phyloP scores from a whole-genome alignment of 768 basidiomycete species.

The Mycena crocata region DNA sequence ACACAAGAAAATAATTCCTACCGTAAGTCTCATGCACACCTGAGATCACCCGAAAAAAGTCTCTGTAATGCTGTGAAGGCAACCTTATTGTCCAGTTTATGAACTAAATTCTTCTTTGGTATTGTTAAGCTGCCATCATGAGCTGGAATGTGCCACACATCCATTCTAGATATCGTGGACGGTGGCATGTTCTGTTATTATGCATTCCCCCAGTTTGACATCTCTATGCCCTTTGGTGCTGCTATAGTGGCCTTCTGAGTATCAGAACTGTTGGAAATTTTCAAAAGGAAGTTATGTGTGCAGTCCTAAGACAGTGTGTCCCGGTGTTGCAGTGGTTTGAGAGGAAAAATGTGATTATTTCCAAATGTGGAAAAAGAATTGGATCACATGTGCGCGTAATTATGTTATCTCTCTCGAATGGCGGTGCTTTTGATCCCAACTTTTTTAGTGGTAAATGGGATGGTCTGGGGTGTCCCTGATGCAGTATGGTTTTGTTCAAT shows the following conservation, averaged over 20 bases:
- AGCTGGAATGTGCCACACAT: not conserved
- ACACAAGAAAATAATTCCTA: constrained; percentile 3
- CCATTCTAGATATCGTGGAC: constrained; percentile 6
- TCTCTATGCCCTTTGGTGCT: not conserved
- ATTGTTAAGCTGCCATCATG: not conserved
- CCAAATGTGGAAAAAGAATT: constrained; percentile 14
- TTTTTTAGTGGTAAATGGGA: not conserved
- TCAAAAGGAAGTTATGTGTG: constrained; percentile 6
- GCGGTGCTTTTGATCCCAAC: not conserved
- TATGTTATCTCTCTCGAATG: not conserved
- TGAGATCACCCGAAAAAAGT: not conserved
- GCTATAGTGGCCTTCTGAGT: constrained; percentile 10
- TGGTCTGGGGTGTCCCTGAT: not conserved
- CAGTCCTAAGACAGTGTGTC: not conserved
- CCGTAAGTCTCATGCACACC: constrained; percentile 10
- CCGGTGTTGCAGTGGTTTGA: constrained; percentile 1
- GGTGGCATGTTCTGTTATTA: constrained; percentile 9
- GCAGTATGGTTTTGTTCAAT: not conserved
- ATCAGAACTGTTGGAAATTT: constrained; percentile 1
- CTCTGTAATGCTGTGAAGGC: not conserved
- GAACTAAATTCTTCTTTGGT: not conserved
- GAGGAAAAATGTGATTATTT: not conserved
- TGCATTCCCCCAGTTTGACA: constrained; percentile 1
- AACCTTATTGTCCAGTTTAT: not conserved
- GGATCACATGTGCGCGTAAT: constrained; percentile 8